Evolutionary conservation across 495 filamentous ascomycete genomes (phyloP).

Genomic region (Chaetomium cochliodes): DNA sequence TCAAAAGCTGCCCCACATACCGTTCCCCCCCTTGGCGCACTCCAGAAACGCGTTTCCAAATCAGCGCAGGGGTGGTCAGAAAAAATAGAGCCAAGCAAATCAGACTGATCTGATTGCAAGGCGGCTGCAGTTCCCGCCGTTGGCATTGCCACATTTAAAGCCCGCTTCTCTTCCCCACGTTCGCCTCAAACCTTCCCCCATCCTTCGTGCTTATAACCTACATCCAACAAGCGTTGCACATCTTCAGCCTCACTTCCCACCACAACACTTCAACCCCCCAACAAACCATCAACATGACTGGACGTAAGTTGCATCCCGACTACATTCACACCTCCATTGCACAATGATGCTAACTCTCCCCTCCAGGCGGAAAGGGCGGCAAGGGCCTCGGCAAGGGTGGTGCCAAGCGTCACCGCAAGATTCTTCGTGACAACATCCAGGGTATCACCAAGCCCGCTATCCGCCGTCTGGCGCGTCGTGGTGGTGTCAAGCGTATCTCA

Average conservation of each 20-base stretch:
- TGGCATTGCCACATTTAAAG: constrained; percentile 45
- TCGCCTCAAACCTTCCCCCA: constrained; percentile 35
- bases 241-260: constrained; percentile 44
- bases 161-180: constrained; percentile 47
- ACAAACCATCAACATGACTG: constrained; percentile 67
- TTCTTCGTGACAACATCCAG: constrained; percentile 99
- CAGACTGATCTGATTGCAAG: constrained; percentile 48
- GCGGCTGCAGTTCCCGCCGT: constrained; percentile 32
- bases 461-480: constrained; percentile 98
- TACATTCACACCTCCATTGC: constrained; percentile 19
- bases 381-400: constrained; percentile 88
- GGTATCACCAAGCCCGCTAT: constrained; percentile 99
- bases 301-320: constrained; percentile 69
- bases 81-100: constrained; percentile 35
- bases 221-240: constrained; percentile 27
- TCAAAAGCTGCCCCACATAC: constrained; percentile 11
- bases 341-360: constrained; percentile 32
- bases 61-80: constrained; percentile 18
- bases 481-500: constrained; percentile 99
- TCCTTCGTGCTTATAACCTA: constrained; percentile 20
- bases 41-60: constrained; percentile 21
- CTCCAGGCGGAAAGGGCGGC: constrained; percentile 84
- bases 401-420: constrained; percentile 97
- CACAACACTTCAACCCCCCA: constrained; percentile 29
- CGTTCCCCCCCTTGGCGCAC: constrained; percentile 1